Conservation (phyloP, 805 yeast species). For the Pichia membranifaciens region DNA sequence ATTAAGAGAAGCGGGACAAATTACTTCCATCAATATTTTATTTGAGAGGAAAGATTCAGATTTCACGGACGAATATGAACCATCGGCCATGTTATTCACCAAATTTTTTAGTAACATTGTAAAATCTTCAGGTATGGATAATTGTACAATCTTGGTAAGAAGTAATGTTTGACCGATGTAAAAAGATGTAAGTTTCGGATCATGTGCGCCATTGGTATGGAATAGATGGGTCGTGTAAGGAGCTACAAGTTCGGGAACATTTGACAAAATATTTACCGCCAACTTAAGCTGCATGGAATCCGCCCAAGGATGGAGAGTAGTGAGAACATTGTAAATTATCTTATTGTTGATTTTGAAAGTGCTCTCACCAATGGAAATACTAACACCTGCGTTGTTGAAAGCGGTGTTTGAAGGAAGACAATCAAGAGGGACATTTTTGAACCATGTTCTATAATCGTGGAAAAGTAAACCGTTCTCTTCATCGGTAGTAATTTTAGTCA, state of each 20-base stretch:
- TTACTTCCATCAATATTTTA: slow-evolving; percentile 42
- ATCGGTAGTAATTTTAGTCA: slow-evolving; percentile 46
- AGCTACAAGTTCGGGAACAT: slow-evolving; percentile 65
- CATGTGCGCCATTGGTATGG: slow-evolving; percentile 61
- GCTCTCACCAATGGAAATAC: slow-evolving; percentile 42
- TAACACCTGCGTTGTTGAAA: slow-evolving; percentile 32
- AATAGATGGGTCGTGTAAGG: slow-evolving; percentile 58
- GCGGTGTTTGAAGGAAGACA: slow-evolving; percentile 11
- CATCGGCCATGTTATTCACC: slow-evolving; percentile 1
- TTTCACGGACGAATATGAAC: slow-evolving; percentile 1
- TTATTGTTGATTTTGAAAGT: slow-evolving; percentile 62
- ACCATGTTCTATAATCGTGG: slow-evolving; percentile 49
- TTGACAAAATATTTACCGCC: slow-evolving; percentile 42
- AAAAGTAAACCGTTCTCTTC: slow-evolving; percentile 41
- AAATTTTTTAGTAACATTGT: slow-evolving; percentile 11
- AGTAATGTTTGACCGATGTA: slow-evolving; percentile 74
- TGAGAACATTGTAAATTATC: slow-evolving; percentile 55
- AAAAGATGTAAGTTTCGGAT: slow-evolving; percentile 73
- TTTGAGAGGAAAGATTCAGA: slow-evolving; percentile 8
- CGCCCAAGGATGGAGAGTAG: slow-evolving; percentile 76
- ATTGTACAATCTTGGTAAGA: slow-evolving; percentile 50
- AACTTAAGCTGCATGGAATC: slow-evolving; percentile 57
- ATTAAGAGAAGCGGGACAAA: slow-evolving; percentile 61
- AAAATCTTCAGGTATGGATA: slow-evolving; percentile 46
- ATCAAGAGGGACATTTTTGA: slow-evolving; percentile 20